A percentile compares a stretch with the other conserved stretches of the same genome.
Conservation (phyloP, 805 yeast genomes). For the Myxozyma lipomycoides region DNA sequence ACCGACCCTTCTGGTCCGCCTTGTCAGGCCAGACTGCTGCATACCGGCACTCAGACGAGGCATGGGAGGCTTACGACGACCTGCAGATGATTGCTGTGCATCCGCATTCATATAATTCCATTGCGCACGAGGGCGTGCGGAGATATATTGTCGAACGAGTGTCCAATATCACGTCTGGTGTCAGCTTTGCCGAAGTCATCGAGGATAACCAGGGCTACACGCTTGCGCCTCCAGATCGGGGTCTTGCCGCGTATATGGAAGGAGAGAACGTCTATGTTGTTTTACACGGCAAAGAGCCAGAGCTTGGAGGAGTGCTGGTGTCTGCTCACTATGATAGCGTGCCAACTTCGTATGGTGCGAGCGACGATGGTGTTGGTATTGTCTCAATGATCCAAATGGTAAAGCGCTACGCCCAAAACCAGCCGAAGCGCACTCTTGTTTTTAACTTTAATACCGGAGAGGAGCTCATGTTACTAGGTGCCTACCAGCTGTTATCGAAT, state of each 20-base stretch:
- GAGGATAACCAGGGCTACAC: slow-evolving; percentile 37
- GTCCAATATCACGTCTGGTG: slow-evolving; percentile 33
- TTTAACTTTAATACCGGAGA: slow-evolving; percentile 88
- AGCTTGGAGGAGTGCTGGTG: slow-evolving; percentile 62
- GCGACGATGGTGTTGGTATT: slow-evolving; percentile 56
- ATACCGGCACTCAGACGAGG: neutral
- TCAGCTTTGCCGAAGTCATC: slow-evolving; percentile 39
- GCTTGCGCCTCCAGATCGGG: slow-evolving; percentile 42
- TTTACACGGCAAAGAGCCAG: slow-evolving; percentile 55
- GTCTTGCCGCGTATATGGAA: slow-evolving; percentile 56
- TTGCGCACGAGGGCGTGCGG: slow-evolving; percentile 70
- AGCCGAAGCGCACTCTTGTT: slow-evolving; percentile 54
- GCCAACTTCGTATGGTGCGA: slow-evolving; percentile 76
- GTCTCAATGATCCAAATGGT: slow-evolving; percentile 24
- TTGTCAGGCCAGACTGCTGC: neutral
- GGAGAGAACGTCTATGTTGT: slow-evolving; percentile 73
- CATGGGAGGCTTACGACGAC: slow-evolving; percentile 55
- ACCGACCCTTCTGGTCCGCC: neutral
- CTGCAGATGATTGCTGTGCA: slow-evolving; percentile 62
- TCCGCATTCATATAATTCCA: slow-evolving; percentile 75
- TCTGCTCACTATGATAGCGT: slow-evolving; percentile 90
- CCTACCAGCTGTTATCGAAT: slow-evolving; percentile 65
- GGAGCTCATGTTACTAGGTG: slow-evolving; percentile 84
- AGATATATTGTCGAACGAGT: slow-evolving; percentile 53
- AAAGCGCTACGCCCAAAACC: slow-evolving; percentile 10